Base-by-base conservation (phyloP, 352 stramenopile species). In the Pythium aquatile region DNA sequence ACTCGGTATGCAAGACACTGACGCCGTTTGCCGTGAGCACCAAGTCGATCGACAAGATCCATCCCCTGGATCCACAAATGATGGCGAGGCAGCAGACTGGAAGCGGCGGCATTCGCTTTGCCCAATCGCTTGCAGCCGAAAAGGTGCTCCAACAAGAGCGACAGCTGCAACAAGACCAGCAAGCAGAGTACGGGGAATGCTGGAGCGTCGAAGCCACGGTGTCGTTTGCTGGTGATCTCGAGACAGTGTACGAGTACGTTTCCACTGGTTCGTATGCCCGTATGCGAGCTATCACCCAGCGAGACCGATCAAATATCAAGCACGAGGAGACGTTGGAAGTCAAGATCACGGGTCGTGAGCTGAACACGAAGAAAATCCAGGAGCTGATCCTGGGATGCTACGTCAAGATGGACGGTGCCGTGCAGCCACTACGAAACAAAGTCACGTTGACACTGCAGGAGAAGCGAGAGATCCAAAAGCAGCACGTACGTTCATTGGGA, bases 121-220 rank as follows among this genome's bases (percentile, higher is more conserved):
- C 78, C 5, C 79, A 88, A 51, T 67, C 68, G 9, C 68, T 87
- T 17, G 78, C 76, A 5, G 61, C 58, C 11, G 70, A 75, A n/a
- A 88, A 88, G 65, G 49, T 82, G 61, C 69, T 60, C 20, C 48
- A 29, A 24, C 67, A 58, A 9, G 48, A 52, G 24, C n/a, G 40
- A 9, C 16, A 61, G 40, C 28, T 44, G 29, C 17, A 63, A 17
- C 46, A 56, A 20, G 55, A 55, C 11, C 20, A 57, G 14, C 44
- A 58, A 26, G n/a, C 47, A 1, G 28, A 68, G 28, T 77, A 70
- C 35, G 67, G 65, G 14, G 48, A 51, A 2, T 72, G 79, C 49
- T 93, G 84, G 84, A 81, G 73, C 52, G 68, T 91, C 17, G 84
- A 93, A 61, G 84, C 72, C 0, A 54, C 60, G 51, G 53, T 91